A percentile compares a stretch with the other conserved stretches of the same genome.
These are phyloP conservation scores for Coniochaeta hoffmannii DNA, from an alignment of 2,329 filamentous ascomycete genomes.

Conservation along the genomic window DNA sequence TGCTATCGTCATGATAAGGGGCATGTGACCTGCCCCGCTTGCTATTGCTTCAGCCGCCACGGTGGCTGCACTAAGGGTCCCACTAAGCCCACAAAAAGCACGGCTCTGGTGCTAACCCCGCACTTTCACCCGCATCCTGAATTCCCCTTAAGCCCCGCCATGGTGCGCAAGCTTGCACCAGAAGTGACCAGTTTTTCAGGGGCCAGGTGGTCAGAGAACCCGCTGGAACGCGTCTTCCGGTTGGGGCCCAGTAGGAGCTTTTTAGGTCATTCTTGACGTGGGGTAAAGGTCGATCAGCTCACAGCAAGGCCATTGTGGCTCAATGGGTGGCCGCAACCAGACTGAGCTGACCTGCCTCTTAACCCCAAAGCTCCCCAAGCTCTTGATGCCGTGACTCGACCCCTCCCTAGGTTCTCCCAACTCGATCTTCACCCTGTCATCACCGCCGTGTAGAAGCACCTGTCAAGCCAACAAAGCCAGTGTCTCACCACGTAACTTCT, in stretches of 20 bases:
- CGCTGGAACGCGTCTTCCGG: background rate
- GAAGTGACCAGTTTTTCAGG: constrained; percentile 1
- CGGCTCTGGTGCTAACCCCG: background rate
- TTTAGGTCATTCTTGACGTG: background rate
- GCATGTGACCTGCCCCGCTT: background rate
- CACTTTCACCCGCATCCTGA: background rate
- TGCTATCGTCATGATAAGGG: background rate
- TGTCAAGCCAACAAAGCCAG: background rate
- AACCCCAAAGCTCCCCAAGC: background rate
- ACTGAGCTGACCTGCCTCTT: background rate
- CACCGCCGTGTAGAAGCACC: background rate
- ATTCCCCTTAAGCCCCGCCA: background rate
- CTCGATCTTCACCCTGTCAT: background rate
- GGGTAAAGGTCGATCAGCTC: background rate
- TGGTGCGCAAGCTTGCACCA: background rate
- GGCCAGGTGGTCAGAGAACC: background rate
- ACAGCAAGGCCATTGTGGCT: background rate
- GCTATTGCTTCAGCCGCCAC: background rate
- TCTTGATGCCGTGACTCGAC: background rate
- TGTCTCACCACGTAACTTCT: background rate
- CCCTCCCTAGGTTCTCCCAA: background rate
- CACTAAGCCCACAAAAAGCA: background rate
- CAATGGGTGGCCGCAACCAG: background rate
- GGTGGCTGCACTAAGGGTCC: background rate
- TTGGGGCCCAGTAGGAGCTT: constrained; percentile 1